Percentiles rank a stretch among this genome's conserved stretches.
Evolutionary conservation across 192 early-diverging fungal species (phyloP).

Genomic region (Rhizophagus sp.): DNA sequence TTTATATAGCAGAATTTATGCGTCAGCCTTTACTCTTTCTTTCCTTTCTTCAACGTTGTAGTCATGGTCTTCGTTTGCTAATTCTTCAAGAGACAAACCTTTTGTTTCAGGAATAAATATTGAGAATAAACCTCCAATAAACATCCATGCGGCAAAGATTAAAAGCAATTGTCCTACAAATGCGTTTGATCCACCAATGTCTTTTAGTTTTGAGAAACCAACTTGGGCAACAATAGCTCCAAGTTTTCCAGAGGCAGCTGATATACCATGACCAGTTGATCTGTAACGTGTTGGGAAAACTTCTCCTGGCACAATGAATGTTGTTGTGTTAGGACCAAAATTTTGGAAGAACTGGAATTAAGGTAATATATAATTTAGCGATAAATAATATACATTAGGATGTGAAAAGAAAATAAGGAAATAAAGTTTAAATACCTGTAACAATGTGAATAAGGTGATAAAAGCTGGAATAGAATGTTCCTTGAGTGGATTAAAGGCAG

Average conservation of each 20-base stretch:
- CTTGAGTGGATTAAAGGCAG: constrained; percentile 32
- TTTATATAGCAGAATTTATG: too few relatives aligned
- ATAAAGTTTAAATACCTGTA: too few relatives aligned
- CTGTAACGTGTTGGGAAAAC: constrained; percentile 82
- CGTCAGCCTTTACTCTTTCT: too few relatives aligned
- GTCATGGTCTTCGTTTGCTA: constrained; percentile 43
- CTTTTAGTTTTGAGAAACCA: constrained; percentile 70
- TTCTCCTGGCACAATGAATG: constrained; percentile 83
- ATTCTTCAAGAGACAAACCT: constrained; percentile 75
- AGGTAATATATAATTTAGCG: constrained; percentile 33
- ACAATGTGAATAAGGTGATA: too few relatives aligned
- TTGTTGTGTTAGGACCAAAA: constrained; percentile 95
- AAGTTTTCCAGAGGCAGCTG: constrained; percentile 76
- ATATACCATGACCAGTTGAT: constrained; percentile 80
- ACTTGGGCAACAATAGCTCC: constrained; percentile 78
- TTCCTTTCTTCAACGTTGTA: too few relatives aligned
- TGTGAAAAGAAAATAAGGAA: too few relatives aligned
- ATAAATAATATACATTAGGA: too few relatives aligned
- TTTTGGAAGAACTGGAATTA: constrained; percentile 74
- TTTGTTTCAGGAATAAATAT: constrained; percentile 78
- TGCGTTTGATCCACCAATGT: constrained; percentile 65
- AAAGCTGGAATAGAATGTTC: too few relatives aligned
- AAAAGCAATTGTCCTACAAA: constrained; percentile 63
- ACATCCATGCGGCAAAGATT: constrained; percentile 78
- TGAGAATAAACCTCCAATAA: constrained; percentile 65